Conservation (phyloP, 768 basidiomycete species). For the Arthromyces matolae region DNA sequence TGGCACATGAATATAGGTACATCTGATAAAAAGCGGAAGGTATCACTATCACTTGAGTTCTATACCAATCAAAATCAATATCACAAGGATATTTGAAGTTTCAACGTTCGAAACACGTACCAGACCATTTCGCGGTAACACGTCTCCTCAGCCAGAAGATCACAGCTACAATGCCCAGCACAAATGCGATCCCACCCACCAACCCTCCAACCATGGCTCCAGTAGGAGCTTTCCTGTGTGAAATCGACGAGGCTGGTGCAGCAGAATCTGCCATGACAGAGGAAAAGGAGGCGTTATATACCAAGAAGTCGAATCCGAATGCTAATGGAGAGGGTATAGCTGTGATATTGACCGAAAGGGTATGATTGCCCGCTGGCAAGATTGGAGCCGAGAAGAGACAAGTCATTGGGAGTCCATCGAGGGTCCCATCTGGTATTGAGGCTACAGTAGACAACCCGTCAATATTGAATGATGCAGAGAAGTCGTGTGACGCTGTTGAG, state of each 20-base stretch:
- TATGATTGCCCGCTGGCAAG: slow-evolving; percentile 33
- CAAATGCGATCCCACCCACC: slow-evolving; percentile 13
- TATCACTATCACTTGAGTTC: too few relatives aligned
- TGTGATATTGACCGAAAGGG: slow-evolving; percentile 34
- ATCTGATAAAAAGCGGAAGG: too few relatives aligned
- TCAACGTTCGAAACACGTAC: too few relatives aligned
- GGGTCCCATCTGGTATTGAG: slow-evolving; percentile 24
- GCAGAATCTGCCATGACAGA: slow-evolving; percentile 20
- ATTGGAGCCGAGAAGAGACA: slow-evolving; percentile 30
- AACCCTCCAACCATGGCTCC: slow-evolving; percentile 17
- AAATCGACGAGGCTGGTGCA: background rate
- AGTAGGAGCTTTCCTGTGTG: background rate
- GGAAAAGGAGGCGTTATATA: slow-evolving; percentile 34
- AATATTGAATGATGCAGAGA: slow-evolving; percentile 33
- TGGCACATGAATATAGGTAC: too few relatives aligned
- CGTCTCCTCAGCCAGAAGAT: too few relatives aligned
- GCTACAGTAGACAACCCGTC: slow-evolving; percentile 29
- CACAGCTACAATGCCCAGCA: background rate
- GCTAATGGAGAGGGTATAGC: slow-evolving; percentile 28
- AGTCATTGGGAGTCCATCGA: slow-evolving; percentile 31
- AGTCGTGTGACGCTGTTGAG: slow-evolving; percentile 26
- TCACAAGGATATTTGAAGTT: too few relatives aligned
- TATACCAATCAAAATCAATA: too few relatives aligned
- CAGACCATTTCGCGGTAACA: too few relatives aligned
- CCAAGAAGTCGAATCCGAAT: slow-evolving; percentile 37